A percentile compares a stretch with the other conserved stretches of the same genome.
Conservation (phyloP, 371 early-diverging fungal genomes). For the Rhizopus microsporus region DNA sequence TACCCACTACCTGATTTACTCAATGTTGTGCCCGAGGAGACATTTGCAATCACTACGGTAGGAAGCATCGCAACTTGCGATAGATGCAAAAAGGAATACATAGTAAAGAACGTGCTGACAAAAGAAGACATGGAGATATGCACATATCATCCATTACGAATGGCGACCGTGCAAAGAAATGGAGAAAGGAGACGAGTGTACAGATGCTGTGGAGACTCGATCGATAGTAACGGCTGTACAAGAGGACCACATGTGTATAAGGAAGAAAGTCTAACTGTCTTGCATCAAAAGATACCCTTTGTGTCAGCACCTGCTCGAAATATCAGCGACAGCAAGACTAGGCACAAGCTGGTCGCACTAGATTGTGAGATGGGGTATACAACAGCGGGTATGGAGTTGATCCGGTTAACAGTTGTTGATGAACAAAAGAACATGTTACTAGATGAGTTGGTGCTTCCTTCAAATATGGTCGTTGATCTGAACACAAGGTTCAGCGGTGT, state of each 20-base stretch:
- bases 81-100: slow-evolving; percentile 49
- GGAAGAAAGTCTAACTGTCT: slow-evolving; percentile 22
- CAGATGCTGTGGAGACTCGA: slow-evolving; percentile 48
- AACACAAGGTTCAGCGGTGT: slow-evolving; percentile 63
- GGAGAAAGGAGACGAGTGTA: slow-evolving; percentile 49
- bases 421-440: slow-evolving; percentile 40
- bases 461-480: slow-evolving; percentile 52
- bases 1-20: slow-evolving; percentile 43
- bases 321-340: not conserved
- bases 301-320: slow-evolving; percentile 29
- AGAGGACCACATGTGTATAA: slow-evolving; percentile 58
- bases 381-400: slow-evolving; percentile 58
- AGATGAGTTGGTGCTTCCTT: slow-evolving; percentile 59
- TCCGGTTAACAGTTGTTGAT: slow-evolving; percentile 57
- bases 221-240: slow-evolving; percentile 49
- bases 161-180: slow-evolving; percentile 28
- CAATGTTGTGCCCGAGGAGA: slow-evolving; percentile 4
- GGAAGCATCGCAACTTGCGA: slow-evolving; percentile 42
- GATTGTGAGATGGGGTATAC: slow-evolving; percentile 60
- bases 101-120: slow-evolving; percentile 38
- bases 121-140: slow-evolving; percentile 39
- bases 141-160: slow-evolving; percentile 41
- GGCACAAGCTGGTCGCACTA: slow-evolving; percentile 35
- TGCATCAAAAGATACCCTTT: slow-evolving; percentile 53
- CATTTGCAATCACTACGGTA: not conserved